These are phyloP conservation scores for Mycosphaerella sp. DNA, from an alignment of 2,329 filamentous ascomycete species.

Conservation along the genomic window DNA sequence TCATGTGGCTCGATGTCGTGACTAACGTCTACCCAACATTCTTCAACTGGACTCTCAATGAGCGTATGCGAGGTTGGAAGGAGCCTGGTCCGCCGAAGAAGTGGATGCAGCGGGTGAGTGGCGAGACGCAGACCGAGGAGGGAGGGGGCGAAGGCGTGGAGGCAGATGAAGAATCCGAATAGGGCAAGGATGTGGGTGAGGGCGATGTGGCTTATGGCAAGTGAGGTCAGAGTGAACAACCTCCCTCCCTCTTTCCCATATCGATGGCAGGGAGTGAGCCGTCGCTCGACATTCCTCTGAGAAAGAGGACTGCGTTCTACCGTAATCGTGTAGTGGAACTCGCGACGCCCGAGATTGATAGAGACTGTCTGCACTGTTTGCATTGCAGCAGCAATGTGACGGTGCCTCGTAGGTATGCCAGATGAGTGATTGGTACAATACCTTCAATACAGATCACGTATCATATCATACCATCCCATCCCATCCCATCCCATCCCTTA, in stretches of 20 bases:
- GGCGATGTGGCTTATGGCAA: not conserved
- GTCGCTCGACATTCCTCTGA: not conserved
- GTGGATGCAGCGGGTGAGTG: constrained; percentile 24
- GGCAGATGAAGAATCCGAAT: not conserved
- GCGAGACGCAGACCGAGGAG: constrained; percentile 8
- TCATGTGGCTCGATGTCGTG: constrained; percentile 36
- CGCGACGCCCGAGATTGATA: too few species aligned
- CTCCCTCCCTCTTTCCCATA: not conserved
- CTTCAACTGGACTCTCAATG: constrained; percentile 41
- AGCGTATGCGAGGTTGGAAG: constrained; percentile 33
- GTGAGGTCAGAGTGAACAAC: not conserved
- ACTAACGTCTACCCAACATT: constrained; percentile 39
- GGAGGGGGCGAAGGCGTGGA: not conserved
- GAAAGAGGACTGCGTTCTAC: too few species aligned
- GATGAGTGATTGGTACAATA: too few species aligned
- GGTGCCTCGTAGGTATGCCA: too few species aligned
- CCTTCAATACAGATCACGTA: too few species aligned
- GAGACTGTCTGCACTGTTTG: too few species aligned
- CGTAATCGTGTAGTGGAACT: too few species aligned
- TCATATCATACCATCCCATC: too few species aligned
- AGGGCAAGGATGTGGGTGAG: constrained; percentile 4
- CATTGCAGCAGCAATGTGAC: too few species aligned
- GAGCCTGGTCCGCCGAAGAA: constrained; percentile 25
- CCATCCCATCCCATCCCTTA: too few species aligned
- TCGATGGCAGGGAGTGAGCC: not conserved